Percentiles rank a stretch among this genome's conserved stretches.
phyloP scores from a whole-genome alignment of 371 early-diverging fungal genomes.

The Mortierella sp. region DNA sequence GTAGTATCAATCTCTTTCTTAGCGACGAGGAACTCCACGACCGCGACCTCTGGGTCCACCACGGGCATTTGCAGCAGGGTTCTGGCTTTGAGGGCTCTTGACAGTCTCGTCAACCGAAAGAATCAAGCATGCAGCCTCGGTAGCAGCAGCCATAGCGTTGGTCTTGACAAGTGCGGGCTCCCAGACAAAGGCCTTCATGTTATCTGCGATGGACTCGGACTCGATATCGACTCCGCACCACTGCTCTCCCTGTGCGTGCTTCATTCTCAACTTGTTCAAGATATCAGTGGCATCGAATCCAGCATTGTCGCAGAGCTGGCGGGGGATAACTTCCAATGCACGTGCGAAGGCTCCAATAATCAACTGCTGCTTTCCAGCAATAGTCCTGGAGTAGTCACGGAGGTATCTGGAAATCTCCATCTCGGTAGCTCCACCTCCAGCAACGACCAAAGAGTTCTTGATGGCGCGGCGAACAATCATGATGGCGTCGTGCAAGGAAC shows the following conservation, averaged over 20 bases:
- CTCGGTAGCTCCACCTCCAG: constrained; percentile 99
- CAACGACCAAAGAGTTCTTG: constrained; percentile 95
- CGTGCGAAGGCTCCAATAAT: constrained; percentile 97
- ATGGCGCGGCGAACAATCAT: constrained; percentile 98
- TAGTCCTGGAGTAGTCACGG: constrained; percentile 91
- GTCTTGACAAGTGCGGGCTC: constrained; percentile 99
- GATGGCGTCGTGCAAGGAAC: constrained; percentile 99
- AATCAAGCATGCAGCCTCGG: constrained; percentile 97
- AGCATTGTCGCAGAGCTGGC: constrained; percentile 99
- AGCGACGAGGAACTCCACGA: constrained; percentile 74
- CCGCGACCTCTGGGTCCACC: constrained; percentile 69
- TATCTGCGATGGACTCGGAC: constrained; percentile 91
- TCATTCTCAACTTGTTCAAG: constrained; percentile 96
- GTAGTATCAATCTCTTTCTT: constrained; percentile 9
- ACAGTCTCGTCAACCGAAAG: constrained; percentile 98
- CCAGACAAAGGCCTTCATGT: constrained; percentile 97
- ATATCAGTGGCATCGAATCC: constrained; percentile 99
- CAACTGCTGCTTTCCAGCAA: constrained; percentile 97
- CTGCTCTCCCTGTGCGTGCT: constrained; percentile 88
- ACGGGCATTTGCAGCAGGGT: constrained; percentile 69
- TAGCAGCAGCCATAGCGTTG: constrained; percentile 96
- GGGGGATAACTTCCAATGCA: constrained; percentile 99
- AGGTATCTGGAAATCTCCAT: constrained; percentile 98
- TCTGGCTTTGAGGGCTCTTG: constrained; percentile 76
- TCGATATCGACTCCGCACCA: constrained; percentile 97